Percentiles rank a stretch among this genome's conserved stretches.
phyloP scores from a whole-genome alignment of 1,284 basidiomycete genomes.

The Somion occarium region DNA sequence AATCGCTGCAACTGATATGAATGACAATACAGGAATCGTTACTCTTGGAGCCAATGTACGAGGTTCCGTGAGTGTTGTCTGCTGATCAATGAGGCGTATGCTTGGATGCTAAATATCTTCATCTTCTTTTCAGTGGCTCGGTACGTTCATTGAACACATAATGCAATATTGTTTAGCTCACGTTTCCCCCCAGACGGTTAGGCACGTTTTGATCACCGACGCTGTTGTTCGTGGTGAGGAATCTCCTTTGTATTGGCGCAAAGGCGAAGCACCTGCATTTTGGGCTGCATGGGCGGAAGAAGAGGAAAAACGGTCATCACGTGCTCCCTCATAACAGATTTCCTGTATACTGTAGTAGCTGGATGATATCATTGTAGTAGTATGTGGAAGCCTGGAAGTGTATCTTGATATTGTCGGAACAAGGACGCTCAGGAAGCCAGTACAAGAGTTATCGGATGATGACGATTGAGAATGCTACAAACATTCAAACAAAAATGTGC shows the following conservation, averaged over 20 bases:
- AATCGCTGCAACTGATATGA: background rate
- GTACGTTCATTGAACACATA: constrained; percentile 31
- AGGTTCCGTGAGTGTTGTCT: constrained; percentile 70
- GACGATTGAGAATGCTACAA: background rate
- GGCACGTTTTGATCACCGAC: constrained; percentile 58
- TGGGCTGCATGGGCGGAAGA: constrained; percentile 51
- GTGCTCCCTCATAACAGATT: background rate
- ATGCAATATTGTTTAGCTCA: constrained; percentile 4
- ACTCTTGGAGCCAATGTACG: constrained; percentile 85
- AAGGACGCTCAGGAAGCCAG: no score
- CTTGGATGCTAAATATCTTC: background rate
- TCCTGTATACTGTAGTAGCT: background rate
- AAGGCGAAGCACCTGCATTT: constrained; percentile 50
- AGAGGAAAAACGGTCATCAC: constrained; percentile 28
- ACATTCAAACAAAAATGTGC: background rate
- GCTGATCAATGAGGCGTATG: constrained; percentile 1
- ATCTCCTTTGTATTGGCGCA: constrained; percentile 55
- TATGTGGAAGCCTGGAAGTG: background rate
- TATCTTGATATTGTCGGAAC: no score
- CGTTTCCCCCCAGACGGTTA: constrained; percentile 10
- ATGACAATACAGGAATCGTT: constrained; percentile 56
- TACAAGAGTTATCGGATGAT: background rate
- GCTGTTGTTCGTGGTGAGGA: constrained; percentile 45
- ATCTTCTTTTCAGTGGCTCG: constrained; percentile 35
- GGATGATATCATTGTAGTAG: background rate